Evolutionary conservation across 2,329 filamentous ascomycete genomes (phyloP), one percentile per base, ranked within the genome.

Genomic region (Ophiostoma sp.): DNA sequence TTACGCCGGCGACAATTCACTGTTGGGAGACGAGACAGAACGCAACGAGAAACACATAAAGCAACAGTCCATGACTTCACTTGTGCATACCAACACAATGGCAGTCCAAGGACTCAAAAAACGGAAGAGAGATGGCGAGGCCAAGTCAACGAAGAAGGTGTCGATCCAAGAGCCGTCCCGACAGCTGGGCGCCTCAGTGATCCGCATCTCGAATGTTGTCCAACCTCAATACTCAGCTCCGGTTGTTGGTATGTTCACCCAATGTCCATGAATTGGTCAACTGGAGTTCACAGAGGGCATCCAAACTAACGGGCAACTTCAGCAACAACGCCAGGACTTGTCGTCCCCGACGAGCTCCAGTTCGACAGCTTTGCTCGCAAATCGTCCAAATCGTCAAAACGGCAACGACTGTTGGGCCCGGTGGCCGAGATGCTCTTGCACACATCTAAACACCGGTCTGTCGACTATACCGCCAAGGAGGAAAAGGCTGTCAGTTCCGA

Each of bases 391-490:
- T 52, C 72, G 33, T 72, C 78, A 33, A 82, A 80, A 74, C 77
- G 76, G 57, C 74, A 77, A 70, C 78, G 78, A 73, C 77, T 76
- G 61, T 75, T 78, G 75, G 81, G 77, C 76, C 77, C 78, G n/a
- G 72, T 77, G 22, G 79, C 84, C 71, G 87, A 88, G 77, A 82
- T 91, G 15, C 78, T 90, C 0, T 82, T 91, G 59, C 87, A 90
- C 78, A 89, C 89, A 9, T 84, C 84, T 3, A 83, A 82, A 63
- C 88, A 91, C 79, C 84, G 81, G 39, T 88, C 84, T 55, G 79
- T 92, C 52, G 87, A 91, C 78, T 91, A 90, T 77, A 89, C 85
- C 6, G 89, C 84, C 36, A 85, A 86, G 73, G 88, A 90, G 78
- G 86, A 88, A 69, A 82, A 82, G 15, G 78, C 78, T 1, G 80